A percentile compares a stretch with the other conserved stretches of the same genome.
phyloP scores from a whole-genome alignment of 2,329 filamentous ascomycete genomes.

The Colletotrichum somersetense region DNA sequence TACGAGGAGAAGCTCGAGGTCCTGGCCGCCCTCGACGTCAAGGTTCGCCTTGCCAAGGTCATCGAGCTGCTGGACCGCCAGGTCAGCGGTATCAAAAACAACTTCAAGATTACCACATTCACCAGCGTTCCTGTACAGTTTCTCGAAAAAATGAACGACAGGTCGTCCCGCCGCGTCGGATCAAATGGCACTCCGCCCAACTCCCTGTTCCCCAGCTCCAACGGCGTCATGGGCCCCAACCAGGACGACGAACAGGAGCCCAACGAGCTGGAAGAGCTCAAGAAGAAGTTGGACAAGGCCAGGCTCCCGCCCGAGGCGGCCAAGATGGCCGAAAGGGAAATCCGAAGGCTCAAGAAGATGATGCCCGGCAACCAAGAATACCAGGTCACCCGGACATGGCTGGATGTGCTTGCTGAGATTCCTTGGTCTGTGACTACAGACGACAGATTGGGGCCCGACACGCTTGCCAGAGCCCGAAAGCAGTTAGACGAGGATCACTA shows the following conservation, averaged over 20 bases:
- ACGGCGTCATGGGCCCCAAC: conserved; percentile 56
- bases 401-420: conserved; percentile 94
- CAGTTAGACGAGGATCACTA: conserved; percentile 98
- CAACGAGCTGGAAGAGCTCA: conserved; percentile 91
- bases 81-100: conserved; percentile 86
- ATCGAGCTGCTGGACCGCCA: conserved; percentile 87
- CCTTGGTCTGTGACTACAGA: conserved; percentile 90
- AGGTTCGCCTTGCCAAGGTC: conserved; percentile 82
- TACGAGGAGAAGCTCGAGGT: conserved; percentile 94
- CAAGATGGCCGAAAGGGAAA: conserved; percentile 90
- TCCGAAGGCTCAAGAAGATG: conserved; percentile 93
- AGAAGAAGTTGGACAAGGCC: conserved; percentile 86
- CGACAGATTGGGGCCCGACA: conserved; percentile 86
- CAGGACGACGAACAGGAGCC: conserved; percentile 81
- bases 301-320: conserved; percentile 85
- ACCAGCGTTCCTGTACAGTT: conserved; percentile 75
- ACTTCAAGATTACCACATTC: conserved; percentile 85
- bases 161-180: conserved; percentile 24
- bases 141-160: conserved; percentile 64
- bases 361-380: conserved; percentile 96
- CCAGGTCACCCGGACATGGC: conserved; percentile 90
- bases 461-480: conserved; percentile 82
- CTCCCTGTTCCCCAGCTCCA: conserved; percentile 42
- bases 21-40: conserved; percentile 83
- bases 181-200: conserved; percentile 40